phyloP scores from a whole-genome alignment of 306 rosid genomes.

The Potentilla sterilis region DNA sequence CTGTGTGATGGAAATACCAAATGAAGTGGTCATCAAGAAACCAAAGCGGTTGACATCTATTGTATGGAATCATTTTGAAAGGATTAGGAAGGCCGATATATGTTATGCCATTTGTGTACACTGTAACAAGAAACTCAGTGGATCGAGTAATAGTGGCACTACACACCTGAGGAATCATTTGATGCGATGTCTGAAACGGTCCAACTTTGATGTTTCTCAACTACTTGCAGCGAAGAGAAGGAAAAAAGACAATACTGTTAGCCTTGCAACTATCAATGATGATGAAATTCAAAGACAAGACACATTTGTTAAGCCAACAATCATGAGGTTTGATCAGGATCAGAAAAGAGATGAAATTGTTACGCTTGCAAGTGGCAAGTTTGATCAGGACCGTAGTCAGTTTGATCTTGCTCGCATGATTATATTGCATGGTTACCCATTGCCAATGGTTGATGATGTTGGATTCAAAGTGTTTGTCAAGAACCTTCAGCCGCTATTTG shows the following conservation, averaged over 20 bases:
- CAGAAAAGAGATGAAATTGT: slow-evolving; percentile 73
- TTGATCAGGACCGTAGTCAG: slow-evolving; percentile 86
- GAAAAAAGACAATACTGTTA: slow-evolving; percentile 66
- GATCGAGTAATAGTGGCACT: slow-evolving; percentile 97
- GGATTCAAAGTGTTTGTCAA: slow-evolving; percentile 96
- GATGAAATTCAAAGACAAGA: slow-evolving; percentile 84
- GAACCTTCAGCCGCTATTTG: slow-evolving; percentile 93
- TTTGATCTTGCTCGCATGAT: slow-evolving; percentile 95
- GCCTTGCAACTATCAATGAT: slow-evolving; percentile 53
- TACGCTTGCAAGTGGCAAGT: slow-evolving; percentile 57
- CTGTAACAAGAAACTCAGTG: slow-evolving; percentile 96
- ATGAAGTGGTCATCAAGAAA: slow-evolving; percentile 67
- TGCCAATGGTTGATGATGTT: slow-evolving; percentile 78
- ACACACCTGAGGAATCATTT: slow-evolving; percentile 96
- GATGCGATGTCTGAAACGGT: slow-evolving; percentile 88
- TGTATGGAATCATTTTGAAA: slow-evolving; percentile 98
- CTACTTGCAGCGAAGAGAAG: slow-evolving; percentile 86
- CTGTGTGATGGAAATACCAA: slow-evolving; percentile 68
- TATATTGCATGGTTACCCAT: slow-evolving; percentile 82
- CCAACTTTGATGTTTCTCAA: slow-evolving; percentile 89
- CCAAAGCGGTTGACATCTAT: slow-evolving; percentile 91
- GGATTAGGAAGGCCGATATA: slow-evolving; percentile 80
- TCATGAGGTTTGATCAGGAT: slow-evolving; percentile 75
- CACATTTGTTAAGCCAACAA: slow-evolving; percentile 57
- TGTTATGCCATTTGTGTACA: slow-evolving; percentile 92